Percentiles rank a stretch among this genome's conserved stretches.
phyloP scores from a whole-genome alignment of 257 asterid species.

The Eustoma russellianum region DNA sequence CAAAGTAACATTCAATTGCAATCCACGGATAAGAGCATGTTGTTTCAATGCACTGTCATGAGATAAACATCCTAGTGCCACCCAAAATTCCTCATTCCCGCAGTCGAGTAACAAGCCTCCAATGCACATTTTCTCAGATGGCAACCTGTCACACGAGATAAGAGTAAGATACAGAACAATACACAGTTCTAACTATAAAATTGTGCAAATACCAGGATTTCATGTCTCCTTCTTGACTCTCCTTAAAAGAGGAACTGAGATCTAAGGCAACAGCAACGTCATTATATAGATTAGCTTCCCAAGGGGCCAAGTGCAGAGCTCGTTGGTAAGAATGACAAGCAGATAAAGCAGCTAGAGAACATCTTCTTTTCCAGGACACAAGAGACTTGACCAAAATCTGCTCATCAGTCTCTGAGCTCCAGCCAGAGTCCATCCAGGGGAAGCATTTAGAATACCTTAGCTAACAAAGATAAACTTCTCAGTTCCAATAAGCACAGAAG shows the following conservation, averaged over 20 bases:
- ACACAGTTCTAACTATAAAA: constrained; percentile 7
- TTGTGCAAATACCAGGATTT: constrained; percentile 40
- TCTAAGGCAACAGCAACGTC: constrained; percentile 78
- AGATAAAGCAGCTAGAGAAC: constrained; percentile 62
- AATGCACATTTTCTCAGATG: constrained; percentile 90
- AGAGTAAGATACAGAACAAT: constrained; percentile 23
- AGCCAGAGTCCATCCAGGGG: constrained; percentile 69
- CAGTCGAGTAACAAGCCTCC: constrained; percentile 85
- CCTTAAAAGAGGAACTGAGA: constrained; percentile 47
- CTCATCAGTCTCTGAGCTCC: constrained; percentile 35
- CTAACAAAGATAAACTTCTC: constrained; percentile 33
- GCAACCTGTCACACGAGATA: constrained; percentile 46
- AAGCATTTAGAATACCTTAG: constrained; percentile 78
- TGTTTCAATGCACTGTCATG: constrained; percentile 52
- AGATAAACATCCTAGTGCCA: constrained; percentile 85
- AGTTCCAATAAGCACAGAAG: constrained; percentile 18
- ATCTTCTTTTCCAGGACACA: constrained; percentile 58
- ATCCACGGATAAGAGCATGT: constrained; percentile 84
- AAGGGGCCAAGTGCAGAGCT: constrained; percentile 85
- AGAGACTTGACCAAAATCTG: constrained; percentile 52
- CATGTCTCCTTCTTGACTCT: constrained; percentile 32
- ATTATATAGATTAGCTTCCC: constrained; percentile 75
- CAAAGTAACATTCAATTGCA: constrained; percentile 78
- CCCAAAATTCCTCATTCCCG: constrained; percentile 83
- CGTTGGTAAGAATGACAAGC: constrained; percentile 76